Conservation (phyloP, 129 eudicot genomes). For the Pulicaria dysenterica region DNA sequence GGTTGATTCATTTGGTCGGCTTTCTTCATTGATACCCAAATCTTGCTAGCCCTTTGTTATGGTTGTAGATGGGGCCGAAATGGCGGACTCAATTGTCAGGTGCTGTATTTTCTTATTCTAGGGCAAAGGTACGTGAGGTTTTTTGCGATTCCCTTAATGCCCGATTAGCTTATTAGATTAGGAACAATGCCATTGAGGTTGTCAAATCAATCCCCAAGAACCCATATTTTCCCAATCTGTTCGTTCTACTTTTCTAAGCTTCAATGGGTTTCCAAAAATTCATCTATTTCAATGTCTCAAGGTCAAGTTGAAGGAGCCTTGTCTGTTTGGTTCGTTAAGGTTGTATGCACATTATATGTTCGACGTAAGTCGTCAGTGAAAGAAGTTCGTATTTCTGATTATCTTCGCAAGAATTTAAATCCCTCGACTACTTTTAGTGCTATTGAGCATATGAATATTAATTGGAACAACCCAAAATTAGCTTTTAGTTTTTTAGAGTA, state of each 20-base stretch:
- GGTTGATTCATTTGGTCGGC: conserved; percentile 20
- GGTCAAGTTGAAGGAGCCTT: conserved; percentile 31
- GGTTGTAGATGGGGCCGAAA: conserved; percentile 16
- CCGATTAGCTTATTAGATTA: conserved; percentile 29
- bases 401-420: conserved; percentile 51
- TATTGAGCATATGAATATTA: conserved; percentile 40
- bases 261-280: conserved; percentile 40
- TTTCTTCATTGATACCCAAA: conserved; percentile 13
- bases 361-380: conserved; percentile 45
- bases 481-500: conserved; percentile 66
- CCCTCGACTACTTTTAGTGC: conserved; percentile 55
- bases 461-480: conserved; percentile 46
- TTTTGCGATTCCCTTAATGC: conserved; percentile 6
- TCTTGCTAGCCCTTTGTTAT: conserved; percentile 13
- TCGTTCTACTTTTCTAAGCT: conserved; percentile 32
- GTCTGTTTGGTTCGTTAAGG: conserved; percentile 68
- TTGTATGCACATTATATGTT: conserved; percentile 68
- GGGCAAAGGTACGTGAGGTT: conserved; percentile 19
- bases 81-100: conserved; percentile 15
- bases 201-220: conserved; percentile 24
- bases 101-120: background rate
- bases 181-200: conserved; percentile 63
- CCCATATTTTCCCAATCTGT: conserved; percentile 8
- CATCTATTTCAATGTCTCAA: conserved; percentile 46
- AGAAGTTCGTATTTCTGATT: conserved; percentile 40